Evolutionary conservation across 768 basidiomycete genomes (phyloP).

Genomic region (Lepiota subincarnata): DNA sequence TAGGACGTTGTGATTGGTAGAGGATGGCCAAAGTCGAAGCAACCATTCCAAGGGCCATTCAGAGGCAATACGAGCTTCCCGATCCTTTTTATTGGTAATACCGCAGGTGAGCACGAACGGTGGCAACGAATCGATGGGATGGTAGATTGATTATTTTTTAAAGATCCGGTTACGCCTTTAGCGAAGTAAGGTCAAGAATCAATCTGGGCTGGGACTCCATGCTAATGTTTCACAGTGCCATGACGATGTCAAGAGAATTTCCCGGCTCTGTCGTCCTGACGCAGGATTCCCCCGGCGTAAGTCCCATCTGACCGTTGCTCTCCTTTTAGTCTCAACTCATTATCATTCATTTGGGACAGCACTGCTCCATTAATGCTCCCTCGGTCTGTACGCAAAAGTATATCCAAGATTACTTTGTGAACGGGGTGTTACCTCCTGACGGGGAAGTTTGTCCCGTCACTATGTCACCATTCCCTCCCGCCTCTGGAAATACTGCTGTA

Average conservation of each 20-base stretch:
- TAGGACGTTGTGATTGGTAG: background rate
- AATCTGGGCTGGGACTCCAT: background rate
- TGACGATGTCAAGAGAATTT: constrained; percentile 34
- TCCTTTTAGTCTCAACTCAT: background rate
- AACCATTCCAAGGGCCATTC: constrained; percentile 27
- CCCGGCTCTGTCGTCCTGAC: constrained; percentile 35
- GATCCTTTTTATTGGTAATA: constrained; percentile 36
- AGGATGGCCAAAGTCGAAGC: constrained; percentile 13
- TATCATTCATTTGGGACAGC: constrained; percentile 16
- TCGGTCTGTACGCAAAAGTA: constrained; percentile 30
- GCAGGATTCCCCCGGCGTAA: constrained; percentile 38
- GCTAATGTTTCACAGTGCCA: constrained; percentile 26
- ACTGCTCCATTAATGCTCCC: constrained; percentile 27
- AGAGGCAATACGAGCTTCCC: constrained; percentile 35
- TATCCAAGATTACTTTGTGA: constrained; percentile 34
- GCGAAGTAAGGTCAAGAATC: constrained; percentile 16
- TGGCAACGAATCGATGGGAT: no score
- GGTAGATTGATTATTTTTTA: background rate
- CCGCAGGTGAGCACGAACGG: constrained; percentile 24
- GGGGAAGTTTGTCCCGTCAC: constrained; percentile 36
- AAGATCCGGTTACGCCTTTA: constrained; percentile 30
- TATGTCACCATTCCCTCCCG: constrained; percentile 20
- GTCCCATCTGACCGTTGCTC: constrained; percentile 5
- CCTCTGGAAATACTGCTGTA: background rate
- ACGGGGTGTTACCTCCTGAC: constrained; percentile 34